Evolutionary conservation across 73 alveolate species (phyloP), one percentile per base, ranked within the genome.

Genomic region (Symbiodinium natans): DNA sequence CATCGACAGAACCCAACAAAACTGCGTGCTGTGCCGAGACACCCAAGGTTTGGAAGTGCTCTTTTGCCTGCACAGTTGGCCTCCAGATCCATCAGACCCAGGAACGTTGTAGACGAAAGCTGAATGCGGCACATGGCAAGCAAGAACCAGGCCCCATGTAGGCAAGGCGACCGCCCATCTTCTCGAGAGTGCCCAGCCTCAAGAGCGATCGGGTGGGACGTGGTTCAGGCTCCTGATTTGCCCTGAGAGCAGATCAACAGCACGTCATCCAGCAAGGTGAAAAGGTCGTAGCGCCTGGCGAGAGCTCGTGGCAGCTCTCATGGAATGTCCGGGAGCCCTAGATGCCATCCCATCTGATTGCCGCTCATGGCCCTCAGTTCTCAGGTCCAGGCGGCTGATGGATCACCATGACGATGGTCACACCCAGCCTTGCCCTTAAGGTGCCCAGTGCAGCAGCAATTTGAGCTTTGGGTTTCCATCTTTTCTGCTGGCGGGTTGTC

Each of bases 381-480:
- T 54, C 56, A 48, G 82, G 38, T 21, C 46, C 31, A 15, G 40
- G 42, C 97, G 97, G 97, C 54, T 90, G 97, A 54, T 90, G 97
- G 88, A 90, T 90, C 77, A 90, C 48, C 97, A 90, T 90, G 52
- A 71, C 77, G 87, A 90, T 90, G 54, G 97, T 90, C 88, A 90
- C 77, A 42, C 97, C 97, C 34, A 90, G 84, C 77, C 77, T 68
- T 41, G 97, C 97, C 97, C 97, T 90, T 19, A 41, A 48, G 36
- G 25, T 71, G 19, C 10, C 83, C 83, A 29, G 40, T 7, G 82
- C 82, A 4, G 11, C 13, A 31, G 15, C 31, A 68, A 21, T 68
- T 31, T 31, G 15, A 27, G 33, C 82, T 68, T 23, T 23, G 33
- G 15, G 82, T 68, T 68, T 31, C 82, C 13, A 33, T 15, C 41